A percentile compares a stretch with the other conserved stretches of the same genome.
Evolutionary conservation across 768 basidiomycete genomes (phyloP).

Genomic region (Suillus sp.): DNA sequence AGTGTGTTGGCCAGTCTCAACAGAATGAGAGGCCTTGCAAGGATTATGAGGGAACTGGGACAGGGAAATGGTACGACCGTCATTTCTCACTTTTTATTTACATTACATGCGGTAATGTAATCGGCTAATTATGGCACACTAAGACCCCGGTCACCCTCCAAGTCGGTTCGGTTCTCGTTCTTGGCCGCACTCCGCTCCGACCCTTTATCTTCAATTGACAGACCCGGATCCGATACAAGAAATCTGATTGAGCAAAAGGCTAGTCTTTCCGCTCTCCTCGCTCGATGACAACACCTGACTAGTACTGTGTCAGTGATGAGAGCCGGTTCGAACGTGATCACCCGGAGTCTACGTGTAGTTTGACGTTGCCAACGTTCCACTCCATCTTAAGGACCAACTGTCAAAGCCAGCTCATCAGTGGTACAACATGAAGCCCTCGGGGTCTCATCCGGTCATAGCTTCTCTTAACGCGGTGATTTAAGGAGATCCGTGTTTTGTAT

Average conservation of each 20-base stretch:
- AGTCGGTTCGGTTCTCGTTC: conserved; percentile 2
- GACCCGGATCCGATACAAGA: neutral
- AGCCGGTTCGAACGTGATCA: neutral
- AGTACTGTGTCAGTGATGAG: too few species aligned
- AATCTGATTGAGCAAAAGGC: neutral
- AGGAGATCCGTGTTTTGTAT: neutral
- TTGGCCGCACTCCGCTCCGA: neutral
- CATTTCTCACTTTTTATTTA: conserved; percentile 33
- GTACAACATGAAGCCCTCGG: neutral
- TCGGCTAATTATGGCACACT: conserved; percentile 23
- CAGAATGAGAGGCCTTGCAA: conserved; percentile 1
- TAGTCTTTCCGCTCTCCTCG: neutral
- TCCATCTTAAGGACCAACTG: too few species aligned
- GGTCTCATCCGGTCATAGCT: neutral
- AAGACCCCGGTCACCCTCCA: conserved; percentile 30
- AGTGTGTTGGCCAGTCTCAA: neutral
- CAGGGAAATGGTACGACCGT: conserved; percentile 17
- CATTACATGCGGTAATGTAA: conserved; percentile 12
- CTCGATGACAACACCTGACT: neutral
- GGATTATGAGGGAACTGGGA: neutral
- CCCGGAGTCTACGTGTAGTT: neutral
- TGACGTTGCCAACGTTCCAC: neutral
- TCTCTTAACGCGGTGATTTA: neutral
- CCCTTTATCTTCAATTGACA: neutral
- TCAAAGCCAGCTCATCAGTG: neutral